These are phyloP conservation scores for Cercospora janseana DNA, from an alignment of 2,329 filamentous ascomycete genomes.

Conservation along the genomic window DNA sequence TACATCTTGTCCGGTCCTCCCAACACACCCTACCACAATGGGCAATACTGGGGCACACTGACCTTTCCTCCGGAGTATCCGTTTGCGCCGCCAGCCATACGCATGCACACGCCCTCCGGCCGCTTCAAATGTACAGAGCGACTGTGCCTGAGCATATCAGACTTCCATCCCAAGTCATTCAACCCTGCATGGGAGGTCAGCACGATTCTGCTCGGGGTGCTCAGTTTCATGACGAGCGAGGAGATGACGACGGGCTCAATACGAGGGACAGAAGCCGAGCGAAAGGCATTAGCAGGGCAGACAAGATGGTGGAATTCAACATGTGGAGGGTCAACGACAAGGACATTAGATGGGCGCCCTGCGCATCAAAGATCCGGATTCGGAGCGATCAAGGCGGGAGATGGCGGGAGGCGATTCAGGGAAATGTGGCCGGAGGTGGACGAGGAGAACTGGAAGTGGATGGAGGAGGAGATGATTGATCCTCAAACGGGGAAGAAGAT, in stretches of 20 bases:
- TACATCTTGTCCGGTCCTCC: slow-evolving; percentile 87
- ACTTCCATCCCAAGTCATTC: slow-evolving; percentile 97
- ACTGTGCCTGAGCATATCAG: slow-evolving; percentile 90
- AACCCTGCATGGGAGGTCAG: slow-evolving; percentile 98
- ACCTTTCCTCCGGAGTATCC: slow-evolving; percentile 96
- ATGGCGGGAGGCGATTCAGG: slow-evolving; percentile 87
- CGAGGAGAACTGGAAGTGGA: slow-evolving; percentile 87
- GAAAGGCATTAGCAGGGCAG: slow-evolving; percentile 71
- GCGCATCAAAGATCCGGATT: slow-evolving; percentile 62
- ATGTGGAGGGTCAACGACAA: slow-evolving; percentile 70
- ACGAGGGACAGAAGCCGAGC: slow-evolving; percentile 71
- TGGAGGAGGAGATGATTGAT: slow-evolving; percentile 79
- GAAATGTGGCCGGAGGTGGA: slow-evolving; percentile 89
- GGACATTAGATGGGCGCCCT: slow-evolving; percentile 40
- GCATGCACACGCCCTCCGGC: slow-evolving; percentile 96
- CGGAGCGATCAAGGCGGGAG: slow-evolving; percentile 77
- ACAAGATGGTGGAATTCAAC: slow-evolving; percentile 97
- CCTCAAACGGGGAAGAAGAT: slow-evolving; percentile 62
- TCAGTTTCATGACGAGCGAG: slow-evolving; percentile 97
- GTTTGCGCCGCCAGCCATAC: slow-evolving; percentile 93
- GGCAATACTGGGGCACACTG: slow-evolving; percentile 97
- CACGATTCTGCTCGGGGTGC: slow-evolving; percentile 88
- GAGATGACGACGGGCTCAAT: slow-evolving; percentile 97
- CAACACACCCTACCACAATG: slow-evolving; percentile 86
- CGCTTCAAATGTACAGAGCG: slow-evolving; percentile 91